Conservation (phyloP, 1,284 basidiomycete species). For the Polyporus tsugae region DNA sequence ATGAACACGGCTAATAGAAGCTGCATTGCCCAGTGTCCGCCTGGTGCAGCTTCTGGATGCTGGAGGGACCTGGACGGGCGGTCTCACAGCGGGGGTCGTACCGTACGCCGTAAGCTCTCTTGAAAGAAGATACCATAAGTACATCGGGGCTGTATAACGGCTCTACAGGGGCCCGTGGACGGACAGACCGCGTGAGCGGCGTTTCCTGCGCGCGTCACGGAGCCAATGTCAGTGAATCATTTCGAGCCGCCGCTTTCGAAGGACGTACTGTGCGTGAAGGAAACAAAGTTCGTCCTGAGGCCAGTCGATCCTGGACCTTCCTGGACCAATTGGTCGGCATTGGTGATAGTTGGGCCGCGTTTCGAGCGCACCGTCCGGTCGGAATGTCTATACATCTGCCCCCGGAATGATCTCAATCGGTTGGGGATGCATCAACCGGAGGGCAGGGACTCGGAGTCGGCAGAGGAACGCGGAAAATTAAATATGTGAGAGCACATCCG, state of each 20-base stretch:
- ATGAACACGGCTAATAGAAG: background rate
- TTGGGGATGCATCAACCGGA: background rate
- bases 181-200: background rate
- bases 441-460: background rate
- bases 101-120: background rate
- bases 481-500: no score
- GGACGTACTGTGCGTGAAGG: background rate
- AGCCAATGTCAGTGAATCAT: background rate
- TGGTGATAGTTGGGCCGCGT: conserved; percentile 1
- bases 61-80: background rate
- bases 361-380: background rate
- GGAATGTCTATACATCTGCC: background rate
- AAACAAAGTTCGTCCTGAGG: background rate
- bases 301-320: no score
- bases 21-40: no score
- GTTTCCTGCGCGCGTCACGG: background rate
- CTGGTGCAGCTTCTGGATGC: background rate
- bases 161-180: background rate
- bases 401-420: no score
- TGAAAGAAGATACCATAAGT: background rate
- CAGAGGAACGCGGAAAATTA: no score
- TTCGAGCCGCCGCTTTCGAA: background rate
- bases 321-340: background rate
- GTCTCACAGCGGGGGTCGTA: background rate
- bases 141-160: background rate